These are phyloP conservation scores for Dothideomycetes sp. DNA, from an alignment of 2,329 filamentous ascomycete genomes.

Conservation along the genomic window DNA sequence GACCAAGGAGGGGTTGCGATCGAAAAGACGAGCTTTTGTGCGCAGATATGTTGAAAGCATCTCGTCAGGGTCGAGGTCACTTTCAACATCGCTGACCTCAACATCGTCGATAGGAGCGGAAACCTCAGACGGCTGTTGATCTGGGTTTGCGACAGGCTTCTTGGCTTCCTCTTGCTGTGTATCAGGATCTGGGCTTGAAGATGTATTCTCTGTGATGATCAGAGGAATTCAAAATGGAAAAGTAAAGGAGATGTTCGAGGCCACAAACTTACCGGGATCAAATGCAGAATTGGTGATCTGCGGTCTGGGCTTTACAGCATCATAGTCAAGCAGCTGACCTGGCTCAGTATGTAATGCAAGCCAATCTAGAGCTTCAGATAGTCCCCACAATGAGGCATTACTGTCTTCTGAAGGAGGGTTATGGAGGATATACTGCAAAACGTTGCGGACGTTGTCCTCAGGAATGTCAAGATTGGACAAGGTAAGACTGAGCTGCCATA, in stretches of 20 bases:
- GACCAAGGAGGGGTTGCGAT: slow-evolving; percentile 50
- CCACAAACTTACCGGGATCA: slow-evolving; percentile 9
- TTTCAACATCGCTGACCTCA: slow-evolving; percentile 40
- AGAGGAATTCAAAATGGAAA: slow-evolving; percentile 2
- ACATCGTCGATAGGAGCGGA: slow-evolving; percentile 20
- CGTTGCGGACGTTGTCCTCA: slow-evolving; percentile 51
- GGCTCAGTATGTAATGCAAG: slow-evolving; percentile 63
- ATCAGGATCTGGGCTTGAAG: slow-evolving; percentile 2
- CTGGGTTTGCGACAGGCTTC: neutral
- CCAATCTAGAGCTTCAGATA: slow-evolving; percentile 86
- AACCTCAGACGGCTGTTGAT: neutral
- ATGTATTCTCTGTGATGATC: slow-evolving; percentile 5
- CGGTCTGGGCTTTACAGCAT: slow-evolving; percentile 22
- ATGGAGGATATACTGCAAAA: slow-evolving; percentile 56
- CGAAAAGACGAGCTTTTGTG: slow-evolving; percentile 50
- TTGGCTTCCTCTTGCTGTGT: slow-evolving; percentile 1
- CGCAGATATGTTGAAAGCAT: slow-evolving; percentile 65
- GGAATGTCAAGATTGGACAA: slow-evolving; percentile 62
- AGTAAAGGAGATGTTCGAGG: neutral
- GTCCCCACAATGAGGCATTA: slow-evolving; percentile 60
- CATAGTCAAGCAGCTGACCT: slow-evolving; percentile 26
- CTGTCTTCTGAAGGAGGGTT: slow-evolving; percentile 53
- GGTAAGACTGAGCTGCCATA: slow-evolving; percentile 77
- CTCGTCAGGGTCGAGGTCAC: slow-evolving; percentile 41
- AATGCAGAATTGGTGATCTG: neutral